Evolutionary conservation across 306 rosid species (phyloP).

Genomic region (Pterocarpus santalinus): DNA sequence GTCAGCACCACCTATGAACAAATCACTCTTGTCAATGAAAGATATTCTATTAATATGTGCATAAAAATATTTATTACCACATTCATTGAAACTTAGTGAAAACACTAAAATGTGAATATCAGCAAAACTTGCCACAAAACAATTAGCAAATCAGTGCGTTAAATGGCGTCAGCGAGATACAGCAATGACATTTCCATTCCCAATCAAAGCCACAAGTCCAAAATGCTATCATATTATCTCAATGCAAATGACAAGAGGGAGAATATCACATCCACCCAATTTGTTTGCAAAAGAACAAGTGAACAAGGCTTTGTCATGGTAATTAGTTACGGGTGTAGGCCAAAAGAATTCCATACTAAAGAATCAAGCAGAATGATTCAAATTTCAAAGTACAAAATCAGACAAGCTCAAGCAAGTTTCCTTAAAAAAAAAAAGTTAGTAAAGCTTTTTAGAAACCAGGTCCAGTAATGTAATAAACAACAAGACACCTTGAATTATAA

Average conservation of each 20-base stretch:
- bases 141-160: slow-evolving; percentile 28
- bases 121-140: slow-evolving; percentile 17
- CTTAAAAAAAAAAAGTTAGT: slow-evolving; percentile 20
- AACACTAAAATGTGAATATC: slow-evolving; percentile 7
- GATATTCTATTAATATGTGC: neutral
- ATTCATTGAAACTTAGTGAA: neutral
- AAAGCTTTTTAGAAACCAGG: neutral
- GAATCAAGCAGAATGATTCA: slow-evolving; percentile 7
- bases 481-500: slow-evolving; percentile 12
- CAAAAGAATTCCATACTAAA: slow-evolving; percentile 9
- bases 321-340: slow-evolving; percentile 6
- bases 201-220: neutral
- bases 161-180: slow-evolving; percentile 30
- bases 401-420: slow-evolving; percentile 23
- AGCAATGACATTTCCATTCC: slow-evolving; percentile 24
- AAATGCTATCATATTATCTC: slow-evolving; percentile 16
- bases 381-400: slow-evolving; percentile 2
- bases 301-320: neutral
- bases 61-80: neutral
- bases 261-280: neutral
- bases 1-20: slow-evolving; percentile 21
- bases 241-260: neutral
- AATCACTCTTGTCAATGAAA: neutral
- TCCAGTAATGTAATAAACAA: neutral
- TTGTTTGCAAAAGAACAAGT: slow-evolving; percentile 8